phyloP scores from a whole-genome alignment of 2,329 filamentous ascomycete species.

The Teratosphaeria viscida region DNA sequence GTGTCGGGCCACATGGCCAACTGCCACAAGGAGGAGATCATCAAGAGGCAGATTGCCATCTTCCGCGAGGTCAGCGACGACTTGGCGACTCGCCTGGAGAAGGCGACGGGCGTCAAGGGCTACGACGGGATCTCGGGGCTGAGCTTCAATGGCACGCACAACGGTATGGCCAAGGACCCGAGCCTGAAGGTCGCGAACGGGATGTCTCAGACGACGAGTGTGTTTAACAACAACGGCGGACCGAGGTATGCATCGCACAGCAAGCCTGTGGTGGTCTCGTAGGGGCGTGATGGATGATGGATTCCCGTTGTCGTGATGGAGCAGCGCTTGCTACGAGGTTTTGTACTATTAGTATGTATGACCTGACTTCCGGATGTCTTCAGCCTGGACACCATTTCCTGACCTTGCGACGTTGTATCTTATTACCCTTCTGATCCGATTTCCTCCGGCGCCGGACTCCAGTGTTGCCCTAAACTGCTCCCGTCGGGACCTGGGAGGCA shows the following conservation, averaged over 20 bases:
- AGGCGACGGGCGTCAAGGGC: constrained; percentile 51
- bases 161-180: constrained; percentile 45
- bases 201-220: constrained; percentile 22
- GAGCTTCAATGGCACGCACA: constrained; percentile 51
- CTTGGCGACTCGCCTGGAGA: constrained; percentile 48
- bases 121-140: constrained; percentile 47
- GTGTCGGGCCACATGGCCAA: constrained; percentile 51
- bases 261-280: not conserved
- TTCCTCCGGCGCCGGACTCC: no score
- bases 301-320: not conserved
- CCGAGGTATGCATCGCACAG: constrained; percentile 34
- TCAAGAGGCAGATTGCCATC: constrained; percentile 55
- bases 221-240: constrained; percentile 37
- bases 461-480: no score
- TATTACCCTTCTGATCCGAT: no score
- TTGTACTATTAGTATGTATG: not conserved
- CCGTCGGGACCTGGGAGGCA: no score
- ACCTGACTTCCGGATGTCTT: not conserved
- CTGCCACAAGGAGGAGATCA: constrained; percentile 48
- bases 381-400: no score
- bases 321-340: not conserved
- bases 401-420: no score
- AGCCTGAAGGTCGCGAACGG: constrained; percentile 43
- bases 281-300: not conserved
- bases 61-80: constrained; percentile 53